Evolutionary conservation across 768 basidiomycete species (phyloP), one percentile per base, ranked within the genome.

Genomic region (Daedaleopsis nitida): DNA sequence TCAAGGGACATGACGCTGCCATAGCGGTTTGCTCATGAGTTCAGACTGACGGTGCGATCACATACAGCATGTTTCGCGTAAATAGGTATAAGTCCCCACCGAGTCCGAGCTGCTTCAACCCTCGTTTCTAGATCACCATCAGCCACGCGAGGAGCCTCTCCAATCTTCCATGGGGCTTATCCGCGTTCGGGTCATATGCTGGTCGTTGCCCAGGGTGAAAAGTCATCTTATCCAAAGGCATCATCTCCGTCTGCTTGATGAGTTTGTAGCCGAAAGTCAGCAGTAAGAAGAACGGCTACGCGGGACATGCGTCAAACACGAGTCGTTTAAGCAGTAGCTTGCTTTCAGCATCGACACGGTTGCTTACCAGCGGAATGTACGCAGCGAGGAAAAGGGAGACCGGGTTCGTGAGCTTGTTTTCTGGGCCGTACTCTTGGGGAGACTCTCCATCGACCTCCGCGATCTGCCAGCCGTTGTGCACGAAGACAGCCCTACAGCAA

Each of bases 251-350:
- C 53, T 69, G 69, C 55, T 70, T 60, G 54, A 72, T 68, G n/a
- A 72, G 64, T 58, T 72, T 72, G 63, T 72, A 72, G 14, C 70
- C 70, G 23, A 70, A 66, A 3, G 68, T 70, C 19, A 72, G 54
- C 8, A 72, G 61, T 1, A 70, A 14, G 55, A 70, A 72, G 50
- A 70, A 65, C 1, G 69, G 70, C 70, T 69, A 3, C 27, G 7
- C 27, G 7, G 27, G 27, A 3, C 27, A 32, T n/a, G n/a, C n/a
- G n/a, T n/a, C 27, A 32, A 32, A 32, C 7, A 32, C n/a, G n/a
- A 32, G 27, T 32, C 27, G 27, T 3, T 7, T 32, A 3, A 32
- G 27, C 27, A 32, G 27, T 7, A 3, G 27, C 7, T 32, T n/a
- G n/a, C 27, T 3, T 32, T 32, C 27, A 32, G 4, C 27, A 7